Percentiles rank a stretch among this genome's conserved stretches.
These are phyloP conservation scores for Amanita jacksonii DNA, from an alignment of 768 basidiomycete species.

Conservation along the genomic window DNA sequence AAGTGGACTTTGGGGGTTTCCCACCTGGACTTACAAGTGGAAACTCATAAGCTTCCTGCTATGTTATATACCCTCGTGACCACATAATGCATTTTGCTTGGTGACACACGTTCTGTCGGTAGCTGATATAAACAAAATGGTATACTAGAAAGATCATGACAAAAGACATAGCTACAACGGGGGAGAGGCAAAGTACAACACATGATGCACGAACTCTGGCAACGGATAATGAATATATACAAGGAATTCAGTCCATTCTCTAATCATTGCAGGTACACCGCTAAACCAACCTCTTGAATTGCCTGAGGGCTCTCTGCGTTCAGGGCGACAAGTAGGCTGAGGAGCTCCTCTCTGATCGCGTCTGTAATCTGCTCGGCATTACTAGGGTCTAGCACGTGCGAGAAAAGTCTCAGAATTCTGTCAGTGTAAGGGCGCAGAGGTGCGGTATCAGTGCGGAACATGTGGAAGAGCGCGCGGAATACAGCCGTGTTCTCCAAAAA, in stretches of 20 bases:
- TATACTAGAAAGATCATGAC: no score
- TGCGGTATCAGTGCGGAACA: constrained; percentile 71
- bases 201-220: constrained; percentile 10
- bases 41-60: constrained; percentile 18
- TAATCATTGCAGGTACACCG: constrained; percentile 32
- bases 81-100: background rate
- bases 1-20: constrained; percentile 90
- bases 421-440: constrained; percentile 71
- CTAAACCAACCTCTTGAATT: constrained; percentile 72
- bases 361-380: constrained; percentile 70
- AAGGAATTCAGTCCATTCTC: constrained; percentile 18
- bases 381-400: constrained; percentile 70
- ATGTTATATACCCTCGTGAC: no score
- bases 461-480: constrained; percentile 81
- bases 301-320: constrained; percentile 68
- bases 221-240: constrained; percentile 9
- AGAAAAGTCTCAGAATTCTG: constrained; percentile 69
- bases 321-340: constrained; percentile 62
- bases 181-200: constrained; percentile 10
- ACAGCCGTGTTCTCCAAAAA: constrained; percentile 83
- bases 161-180: constrained; percentile 6
- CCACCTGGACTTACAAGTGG: constrained; percentile 62
- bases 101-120: no score
- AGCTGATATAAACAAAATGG: no score
- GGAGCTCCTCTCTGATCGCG: constrained; percentile 67